A percentile compares a stretch with the other conserved stretches of the same genome.
These are phyloP conservation scores for Exophiala sp. DNA, from an alignment of 2,329 filamentous ascomycete species.

Conservation along the genomic window DNA sequence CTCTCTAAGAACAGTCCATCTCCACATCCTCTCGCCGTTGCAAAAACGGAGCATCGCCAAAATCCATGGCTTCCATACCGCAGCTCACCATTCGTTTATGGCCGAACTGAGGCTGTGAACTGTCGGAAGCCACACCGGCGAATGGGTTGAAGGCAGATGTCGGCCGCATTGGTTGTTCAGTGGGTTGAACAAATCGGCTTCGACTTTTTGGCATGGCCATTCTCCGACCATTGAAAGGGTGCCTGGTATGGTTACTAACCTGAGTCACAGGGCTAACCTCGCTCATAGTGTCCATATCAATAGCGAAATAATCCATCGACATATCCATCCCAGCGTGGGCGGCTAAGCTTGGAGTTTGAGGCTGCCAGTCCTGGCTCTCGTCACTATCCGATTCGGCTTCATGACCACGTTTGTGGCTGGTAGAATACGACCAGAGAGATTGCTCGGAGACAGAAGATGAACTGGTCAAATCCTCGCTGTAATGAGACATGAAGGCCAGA, in stretches of 20 bases:
- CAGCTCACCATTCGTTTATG: constrained; percentile 33
- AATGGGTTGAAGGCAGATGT: constrained; percentile 25
- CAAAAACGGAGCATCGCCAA: constrained; percentile 44
- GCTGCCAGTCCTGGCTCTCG: constrained; percentile 30
- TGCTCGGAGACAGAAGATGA: constrained; percentile 36
- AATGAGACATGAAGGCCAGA: constrained; percentile 32
- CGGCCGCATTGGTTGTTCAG: constrained; percentile 17
- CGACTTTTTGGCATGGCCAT: constrained; percentile 26
- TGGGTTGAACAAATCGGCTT: constrained; percentile 6
- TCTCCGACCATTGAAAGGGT: constrained; percentile 18
- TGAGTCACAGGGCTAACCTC: constrained; percentile 23
- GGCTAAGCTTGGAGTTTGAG: constrained; percentile 23
- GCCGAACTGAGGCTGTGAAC: constrained; percentile 23
- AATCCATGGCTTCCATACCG: constrained; percentile 36
- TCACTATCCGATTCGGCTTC: constrained; percentile 36
- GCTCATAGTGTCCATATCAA: constrained; percentile 26
- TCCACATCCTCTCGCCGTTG: constrained; percentile 39
- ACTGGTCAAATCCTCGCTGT: constrained; percentile 35
- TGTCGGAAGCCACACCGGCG: constrained; percentile 14
- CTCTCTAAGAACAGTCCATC: constrained; percentile 35
- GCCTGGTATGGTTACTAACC: constrained; percentile 10
- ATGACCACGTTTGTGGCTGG: constrained; percentile 40
- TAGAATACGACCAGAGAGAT: constrained; percentile 35
- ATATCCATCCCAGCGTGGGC: constrained; percentile 23
- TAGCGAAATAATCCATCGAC: constrained; percentile 28